Base-by-base conservation (phyloP, 176 grass and related monocot genomes). In the Ensete ventricosum region DNA sequence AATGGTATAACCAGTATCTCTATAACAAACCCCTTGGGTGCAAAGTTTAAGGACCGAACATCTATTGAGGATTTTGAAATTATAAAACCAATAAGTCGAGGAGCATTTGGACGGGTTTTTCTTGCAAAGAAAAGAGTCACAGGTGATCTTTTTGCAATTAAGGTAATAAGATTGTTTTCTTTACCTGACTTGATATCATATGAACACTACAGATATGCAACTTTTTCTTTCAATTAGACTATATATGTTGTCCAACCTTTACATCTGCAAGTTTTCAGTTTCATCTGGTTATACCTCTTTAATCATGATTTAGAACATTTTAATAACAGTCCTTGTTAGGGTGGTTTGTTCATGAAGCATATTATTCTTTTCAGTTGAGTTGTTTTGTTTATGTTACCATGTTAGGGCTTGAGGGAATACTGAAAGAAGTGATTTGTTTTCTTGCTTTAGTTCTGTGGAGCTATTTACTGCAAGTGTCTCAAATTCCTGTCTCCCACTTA, bases 21-120 rank as follows among this genome's bases (percentile, higher is more conserved):
- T 43, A 5, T 4, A 43, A 43, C 34, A 43, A 43, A 43, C 34
- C 34, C 34, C 79, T 73, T 98, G 50, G 84, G 83, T 52, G 74
- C 78, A 50, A 83, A 82, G 60, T 73, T 94, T 71, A 98, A 93
- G 81, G 95, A 98, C 55, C 82, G 90, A 64, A 98, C 95, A 1
- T 93, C 84, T 12, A 98, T 98, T 53, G 95, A 98, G 82, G 95
- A 98, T 82, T 98, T 98, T 76, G 95, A 98, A 88, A 98, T 98
- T 55, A 87, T 98, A 81, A 98, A 98, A 81, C 95, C 90, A 51
- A 91, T 94, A 64, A 94, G 95, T 62, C 48, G 95, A 29, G 95
- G 90, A 21, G 84, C 95, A 55, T 99, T 99, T 73, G 90, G 95
- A 55, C 86, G 95, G 53, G 90, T 94, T 43, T 99, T 99, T 83